These are phyloP conservation scores for Colletotrichum lindemuthianum DNA, from an alignment of 2,329 filamentous ascomycete genomes.

Conservation along the genomic window DNA sequence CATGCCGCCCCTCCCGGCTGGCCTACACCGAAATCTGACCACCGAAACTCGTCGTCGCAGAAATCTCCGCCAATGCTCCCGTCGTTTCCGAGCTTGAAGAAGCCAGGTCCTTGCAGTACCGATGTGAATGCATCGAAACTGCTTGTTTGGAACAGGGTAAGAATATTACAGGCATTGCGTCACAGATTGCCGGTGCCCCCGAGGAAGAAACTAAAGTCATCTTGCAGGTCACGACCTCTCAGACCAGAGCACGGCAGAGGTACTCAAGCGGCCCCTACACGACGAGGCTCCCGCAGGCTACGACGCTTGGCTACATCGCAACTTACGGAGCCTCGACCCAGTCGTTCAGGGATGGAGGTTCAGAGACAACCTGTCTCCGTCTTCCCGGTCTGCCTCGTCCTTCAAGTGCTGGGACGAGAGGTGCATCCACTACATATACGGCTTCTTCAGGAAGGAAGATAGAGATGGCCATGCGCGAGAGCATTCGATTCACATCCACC, in stretches of 20 bases:
- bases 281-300: slow-evolving; percentile 59
- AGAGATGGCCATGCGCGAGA: slow-evolving; percentile 61
- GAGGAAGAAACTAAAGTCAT: slow-evolving; percentile 20
- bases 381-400: slow-evolving; percentile 49
- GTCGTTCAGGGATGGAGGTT: slow-evolving; percentile 53
- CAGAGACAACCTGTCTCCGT: slow-evolving; percentile 49
- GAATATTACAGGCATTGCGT: slow-evolving; percentile 32
- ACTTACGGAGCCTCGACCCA: slow-evolving; percentile 60
- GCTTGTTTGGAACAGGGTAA: slow-evolving; percentile 61
- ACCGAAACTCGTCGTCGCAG: slow-evolving; percentile 39
- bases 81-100: slow-evolving; percentile 66
- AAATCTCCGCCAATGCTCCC: slow-evolving; percentile 52
- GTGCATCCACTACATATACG: slow-evolving; percentile 68
- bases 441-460: slow-evolving; percentile 61
- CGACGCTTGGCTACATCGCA: slow-evolving; percentile 62
- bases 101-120: slow-evolving; percentile 65
- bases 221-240: slow-evolving; percentile 54
- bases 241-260: slow-evolving; percentile 51
- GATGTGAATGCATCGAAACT: slow-evolving; percentile 67
- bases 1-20: slow-evolving; percentile 28
- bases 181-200: not conserved
- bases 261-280: slow-evolving; percentile 48
- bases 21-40: not conserved
- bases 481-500: slow-evolving; percentile 52
- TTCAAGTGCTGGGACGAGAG: slow-evolving; percentile 66